Evolutionary conservation across 164 flowering plant species (phyloP).

Genomic region (Akebia trifoliata): DNA sequence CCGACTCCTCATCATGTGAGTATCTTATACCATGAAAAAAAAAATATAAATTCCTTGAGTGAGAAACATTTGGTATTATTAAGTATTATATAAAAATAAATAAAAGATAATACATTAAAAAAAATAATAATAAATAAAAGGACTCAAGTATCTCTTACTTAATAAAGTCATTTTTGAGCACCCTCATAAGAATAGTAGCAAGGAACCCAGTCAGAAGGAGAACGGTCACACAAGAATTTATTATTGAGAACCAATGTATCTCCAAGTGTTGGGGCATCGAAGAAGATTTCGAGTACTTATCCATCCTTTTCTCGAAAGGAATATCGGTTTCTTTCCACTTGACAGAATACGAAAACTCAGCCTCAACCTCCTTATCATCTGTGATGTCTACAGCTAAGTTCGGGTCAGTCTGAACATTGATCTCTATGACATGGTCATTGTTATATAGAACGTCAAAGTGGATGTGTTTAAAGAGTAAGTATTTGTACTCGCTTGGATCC

Average conservation of each 20-base stretch:
- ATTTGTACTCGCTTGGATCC: constrained; percentile 46
- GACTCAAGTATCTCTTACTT: constrained; percentile 30
- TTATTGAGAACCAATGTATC: constrained; percentile 56
- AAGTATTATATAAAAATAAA: neutral
- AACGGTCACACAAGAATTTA: constrained; percentile 54
- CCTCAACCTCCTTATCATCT: constrained; percentile 47
- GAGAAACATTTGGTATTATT: neutral
- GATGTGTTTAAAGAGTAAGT: constrained; percentile 49
- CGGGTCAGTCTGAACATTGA: constrained; percentile 44
- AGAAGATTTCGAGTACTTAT: constrained; percentile 46
- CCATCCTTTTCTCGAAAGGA: constrained; percentile 54
- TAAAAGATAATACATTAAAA: neutral
- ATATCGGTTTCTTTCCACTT: constrained; percentile 54
- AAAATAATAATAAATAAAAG: neutral
- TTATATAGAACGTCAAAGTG: constrained; percentile 53
- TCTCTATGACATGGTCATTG: constrained; percentile 55
- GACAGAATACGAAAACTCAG: constrained; percentile 41
- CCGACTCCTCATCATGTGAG: constrained; percentile 51
- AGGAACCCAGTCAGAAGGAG: constrained; percentile 57
- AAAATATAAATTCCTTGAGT: neutral
- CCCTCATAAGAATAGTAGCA: constrained; percentile 55
- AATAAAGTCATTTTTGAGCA: constrained; percentile 51
- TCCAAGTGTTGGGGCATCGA: constrained; percentile 54
- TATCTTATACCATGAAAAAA: constrained; percentile 27
- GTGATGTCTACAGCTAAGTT: constrained; percentile 39